phyloP scores from a whole-genome alignment of 2,329 filamentous ascomycete genomes.

The Botrytis tulipae region DNA sequence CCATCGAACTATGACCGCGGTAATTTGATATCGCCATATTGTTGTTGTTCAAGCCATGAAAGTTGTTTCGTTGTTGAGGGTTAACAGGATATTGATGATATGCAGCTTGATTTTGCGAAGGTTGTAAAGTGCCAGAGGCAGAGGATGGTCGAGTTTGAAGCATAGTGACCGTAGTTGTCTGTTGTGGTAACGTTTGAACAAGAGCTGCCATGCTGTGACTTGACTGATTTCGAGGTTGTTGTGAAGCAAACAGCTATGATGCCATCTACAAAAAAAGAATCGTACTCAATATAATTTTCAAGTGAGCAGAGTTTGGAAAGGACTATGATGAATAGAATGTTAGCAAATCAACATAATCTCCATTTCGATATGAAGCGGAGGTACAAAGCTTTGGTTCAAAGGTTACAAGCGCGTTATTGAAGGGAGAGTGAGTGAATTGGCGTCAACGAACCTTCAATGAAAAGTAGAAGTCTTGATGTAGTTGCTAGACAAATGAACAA shows the following conservation, averaged over 20 bases:
- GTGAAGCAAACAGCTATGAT: constrained; percentile 30
- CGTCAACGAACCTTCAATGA: constrained; percentile 36
- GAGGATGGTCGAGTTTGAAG: constrained; percentile 71
- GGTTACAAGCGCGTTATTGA: constrained; percentile 23
- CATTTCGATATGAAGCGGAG: constrained; percentile 22
- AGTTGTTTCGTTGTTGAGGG: constrained; percentile 49
- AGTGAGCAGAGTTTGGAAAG: constrained; percentile 6
- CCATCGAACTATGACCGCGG: constrained; percentile 49
- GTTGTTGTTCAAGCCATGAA: constrained; percentile 52
- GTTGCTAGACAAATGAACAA: constrained; percentile 33
- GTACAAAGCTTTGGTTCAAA: background rate
- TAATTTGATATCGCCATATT: constrained; percentile 49
- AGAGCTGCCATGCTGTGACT: constrained; percentile 73
- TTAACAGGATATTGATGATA: constrained; percentile 50
- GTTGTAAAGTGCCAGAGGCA: constrained; percentile 51
- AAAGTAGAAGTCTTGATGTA: constrained; percentile 21
- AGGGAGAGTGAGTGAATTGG: constrained; percentile 21
- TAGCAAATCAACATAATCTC: constrained; percentile 11
- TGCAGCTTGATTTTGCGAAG: constrained; percentile 35
- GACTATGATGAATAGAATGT: constrained; percentile 23
- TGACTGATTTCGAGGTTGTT: constrained; percentile 24
- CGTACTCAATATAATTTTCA: constrained; percentile 9
- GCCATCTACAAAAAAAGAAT: constrained; percentile 28
- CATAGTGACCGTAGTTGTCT: constrained; percentile 71
- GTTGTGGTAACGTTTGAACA: constrained; percentile 77